phyloP scores from a whole-genome alignment of 1,284 basidiomycete species.

The Cronartium quercuum region DNA sequence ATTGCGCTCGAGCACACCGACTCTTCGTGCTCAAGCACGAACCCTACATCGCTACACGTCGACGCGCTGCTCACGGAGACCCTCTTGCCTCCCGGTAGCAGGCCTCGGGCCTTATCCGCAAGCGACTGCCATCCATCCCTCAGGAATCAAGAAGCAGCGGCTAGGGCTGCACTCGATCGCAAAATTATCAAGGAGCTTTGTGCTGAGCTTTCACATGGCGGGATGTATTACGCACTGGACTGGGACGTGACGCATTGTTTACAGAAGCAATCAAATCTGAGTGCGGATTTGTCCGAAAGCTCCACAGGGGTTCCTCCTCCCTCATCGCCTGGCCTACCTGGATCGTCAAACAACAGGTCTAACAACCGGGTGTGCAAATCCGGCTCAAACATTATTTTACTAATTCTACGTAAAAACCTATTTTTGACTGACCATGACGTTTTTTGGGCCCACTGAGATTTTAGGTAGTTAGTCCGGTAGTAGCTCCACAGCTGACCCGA shows the following conservation, averaged over 20 bases:
- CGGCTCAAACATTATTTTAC: not conserved
- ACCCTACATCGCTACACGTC: not conserved
- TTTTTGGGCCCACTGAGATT: not conserved
- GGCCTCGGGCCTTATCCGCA: not conserved
- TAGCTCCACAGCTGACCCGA: not conserved
- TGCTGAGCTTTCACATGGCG: conserved; percentile 14
- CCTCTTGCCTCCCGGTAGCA: not conserved
- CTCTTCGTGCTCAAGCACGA: not conserved
- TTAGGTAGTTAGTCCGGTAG: not conserved
- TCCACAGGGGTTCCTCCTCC: not conserved
- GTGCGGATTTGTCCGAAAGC: not conserved
- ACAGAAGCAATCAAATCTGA: conserved; percentile 11
- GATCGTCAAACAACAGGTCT: not conserved
- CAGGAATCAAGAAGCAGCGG: not conserved
- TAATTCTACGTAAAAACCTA: not conserved
- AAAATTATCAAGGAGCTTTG: conserved; percentile 13
- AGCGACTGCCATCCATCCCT: too few relatives aligned
- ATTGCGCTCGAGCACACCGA: not conserved
- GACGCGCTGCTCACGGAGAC: not conserved
- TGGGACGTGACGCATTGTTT: conserved; percentile 26
- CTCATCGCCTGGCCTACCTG: not conserved
- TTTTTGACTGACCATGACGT: not conserved
- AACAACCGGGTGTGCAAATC: too few relatives aligned
- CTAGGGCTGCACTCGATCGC: conserved; percentile 19
- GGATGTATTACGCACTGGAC: conserved; percentile 31